Conservation (phyloP, 1,284 basidiomycete species). For the Austroboletus niveus region DNA sequence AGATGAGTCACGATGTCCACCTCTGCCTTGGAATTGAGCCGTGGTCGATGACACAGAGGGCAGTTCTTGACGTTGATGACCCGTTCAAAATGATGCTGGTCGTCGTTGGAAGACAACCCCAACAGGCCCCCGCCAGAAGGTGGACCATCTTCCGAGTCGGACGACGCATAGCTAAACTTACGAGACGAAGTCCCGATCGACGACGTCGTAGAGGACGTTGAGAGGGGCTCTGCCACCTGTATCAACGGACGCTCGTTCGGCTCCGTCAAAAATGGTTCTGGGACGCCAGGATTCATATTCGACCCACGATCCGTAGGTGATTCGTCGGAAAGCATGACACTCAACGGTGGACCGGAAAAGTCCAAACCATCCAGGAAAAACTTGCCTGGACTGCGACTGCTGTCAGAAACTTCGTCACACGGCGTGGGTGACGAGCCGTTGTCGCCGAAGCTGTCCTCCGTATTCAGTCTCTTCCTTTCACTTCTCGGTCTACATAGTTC, state of each 20-base stretch:
- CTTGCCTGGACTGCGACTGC: slow-evolving; percentile 11
- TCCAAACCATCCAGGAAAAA: slow-evolving; percentile 54
- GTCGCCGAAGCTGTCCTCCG: slow-evolving; percentile 38
- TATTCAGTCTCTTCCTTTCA: slow-evolving; percentile 64
- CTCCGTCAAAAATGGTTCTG: slow-evolving; percentile 40
- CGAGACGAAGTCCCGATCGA: slow-evolving; percentile 20
- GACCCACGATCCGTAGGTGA: slow-evolving; percentile 16
- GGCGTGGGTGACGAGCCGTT: slow-evolving; percentile 45
- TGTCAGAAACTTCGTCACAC: slow-evolving; percentile 21
- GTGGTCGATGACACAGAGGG: slow-evolving; percentile 88
- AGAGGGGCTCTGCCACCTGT: slow-evolving; percentile 31
- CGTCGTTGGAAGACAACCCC: slow-evolving; percentile 16
- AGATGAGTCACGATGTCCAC: slow-evolving; percentile 92
- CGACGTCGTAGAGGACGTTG: slow-evolving; percentile 17
- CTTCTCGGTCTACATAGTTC: slow-evolving; percentile 71
- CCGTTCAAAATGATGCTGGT: slow-evolving; percentile 65
- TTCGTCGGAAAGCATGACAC: slow-evolving; percentile 28
- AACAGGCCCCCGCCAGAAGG: slow-evolving; percentile 10
- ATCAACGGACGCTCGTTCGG: slow-evolving; percentile 43
- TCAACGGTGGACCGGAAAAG: slow-evolving; percentile 57
- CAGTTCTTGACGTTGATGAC: slow-evolving; percentile 95
- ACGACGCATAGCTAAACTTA: slow-evolving; percentile 38
- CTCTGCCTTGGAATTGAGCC: slow-evolving; percentile 84
- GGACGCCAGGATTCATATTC: slow-evolving; percentile 14
- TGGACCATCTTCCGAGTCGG: slow-evolving; percentile 45